Evolutionary conservation across 495 filamentous ascomycete genomes (phyloP).

Genomic region (Annulohypoxylon maeteangense): DNA sequence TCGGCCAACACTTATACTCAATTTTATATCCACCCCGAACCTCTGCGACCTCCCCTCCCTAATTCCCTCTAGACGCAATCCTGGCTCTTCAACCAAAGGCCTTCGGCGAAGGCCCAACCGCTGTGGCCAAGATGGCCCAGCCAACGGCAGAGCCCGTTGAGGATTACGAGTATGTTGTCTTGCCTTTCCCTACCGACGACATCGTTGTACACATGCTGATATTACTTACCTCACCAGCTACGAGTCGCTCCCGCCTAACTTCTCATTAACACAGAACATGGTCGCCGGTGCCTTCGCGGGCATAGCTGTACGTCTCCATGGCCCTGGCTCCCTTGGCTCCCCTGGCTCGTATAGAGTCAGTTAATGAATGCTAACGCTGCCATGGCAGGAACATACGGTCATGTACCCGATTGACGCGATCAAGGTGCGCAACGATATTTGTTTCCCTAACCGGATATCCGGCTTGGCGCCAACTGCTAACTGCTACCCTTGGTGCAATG

Average conservation of each 20-base stretch:
- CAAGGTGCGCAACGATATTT: conserved; percentile 72
- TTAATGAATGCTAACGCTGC: conserved; percentile 40
- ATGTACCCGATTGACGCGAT: conserved; percentile 99
- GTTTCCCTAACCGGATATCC: conserved; percentile 9
- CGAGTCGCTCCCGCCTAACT: conserved; percentile 68
- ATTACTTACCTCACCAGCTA: conserved; percentile 53
- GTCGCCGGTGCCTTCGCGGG: conserved; percentile 95
- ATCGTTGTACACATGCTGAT: conserved; percentile 31
- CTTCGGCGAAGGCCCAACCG: conserved; percentile 64
- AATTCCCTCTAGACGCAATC: conserved; percentile 51
- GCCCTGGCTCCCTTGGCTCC: too few species aligned
- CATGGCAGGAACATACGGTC: conserved; percentile 79
- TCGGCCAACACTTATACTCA: neutral
- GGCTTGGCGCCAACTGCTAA: conserved; percentile 32
- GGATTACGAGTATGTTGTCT: conserved; percentile 67
- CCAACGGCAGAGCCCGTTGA: conserved; percentile 64
- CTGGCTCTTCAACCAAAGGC: conserved; percentile 65
- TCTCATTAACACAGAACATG: conserved; percentile 79
- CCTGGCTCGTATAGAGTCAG: too few species aligned
- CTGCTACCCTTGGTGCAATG: too few species aligned
- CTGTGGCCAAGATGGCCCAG: conserved; percentile 69
- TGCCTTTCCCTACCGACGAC: neutral
- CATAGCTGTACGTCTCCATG: conserved; percentile 75
- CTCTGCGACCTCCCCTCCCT: conserved; percentile 17
- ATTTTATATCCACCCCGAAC: neutral